Evolutionary conservation across 768 basidiomycete genomes (phyloP).

Genomic region (Mycena galericulata): DNA sequence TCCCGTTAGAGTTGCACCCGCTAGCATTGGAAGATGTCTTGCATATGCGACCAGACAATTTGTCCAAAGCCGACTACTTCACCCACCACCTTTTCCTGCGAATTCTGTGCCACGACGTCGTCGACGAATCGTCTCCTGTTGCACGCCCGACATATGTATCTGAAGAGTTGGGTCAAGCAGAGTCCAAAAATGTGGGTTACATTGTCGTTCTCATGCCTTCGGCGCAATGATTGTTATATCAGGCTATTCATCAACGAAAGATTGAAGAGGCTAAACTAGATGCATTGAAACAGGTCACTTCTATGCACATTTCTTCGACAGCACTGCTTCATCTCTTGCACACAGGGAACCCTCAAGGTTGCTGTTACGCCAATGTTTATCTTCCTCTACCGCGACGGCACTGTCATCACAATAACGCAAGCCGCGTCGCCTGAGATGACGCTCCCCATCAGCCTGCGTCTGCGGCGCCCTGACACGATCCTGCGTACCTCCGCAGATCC

Average conservation of each 20-base stretch:
- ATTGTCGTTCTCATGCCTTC: neutral
- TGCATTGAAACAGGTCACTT: constrained; percentile 30
- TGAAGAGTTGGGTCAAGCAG: constrained; percentile 17
- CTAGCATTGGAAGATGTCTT: constrained; percentile 76
- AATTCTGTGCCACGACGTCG: constrained; percentile 48
- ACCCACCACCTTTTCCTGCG: constrained; percentile 73
- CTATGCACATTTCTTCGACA: neutral
- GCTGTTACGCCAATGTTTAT: constrained; percentile 71
- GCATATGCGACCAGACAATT: constrained; percentile 62
- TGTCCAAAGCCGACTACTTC: constrained; percentile 61
- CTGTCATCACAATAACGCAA: constrained; percentile 65
- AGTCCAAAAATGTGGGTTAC: neutral
- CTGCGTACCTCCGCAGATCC: constrained; percentile 72
- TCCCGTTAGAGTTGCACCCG: constrained; percentile 66
- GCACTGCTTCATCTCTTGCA: constrained; percentile 38
- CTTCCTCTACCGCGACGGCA: constrained; percentile 71
- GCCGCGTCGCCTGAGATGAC: constrained; percentile 60
- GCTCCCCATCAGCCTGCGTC: constrained; percentile 66
- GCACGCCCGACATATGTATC: neutral
- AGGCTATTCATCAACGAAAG: constrained; percentile 25
- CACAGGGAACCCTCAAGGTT: constrained; percentile 56
- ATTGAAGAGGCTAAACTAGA: constrained; percentile 33
- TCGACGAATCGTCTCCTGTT: neutral
- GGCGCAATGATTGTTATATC: no score
- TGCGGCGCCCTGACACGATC: constrained; percentile 68